Conservation (phyloP, 805 yeast species). For the Komagataella kurtzmanii region DNA sequence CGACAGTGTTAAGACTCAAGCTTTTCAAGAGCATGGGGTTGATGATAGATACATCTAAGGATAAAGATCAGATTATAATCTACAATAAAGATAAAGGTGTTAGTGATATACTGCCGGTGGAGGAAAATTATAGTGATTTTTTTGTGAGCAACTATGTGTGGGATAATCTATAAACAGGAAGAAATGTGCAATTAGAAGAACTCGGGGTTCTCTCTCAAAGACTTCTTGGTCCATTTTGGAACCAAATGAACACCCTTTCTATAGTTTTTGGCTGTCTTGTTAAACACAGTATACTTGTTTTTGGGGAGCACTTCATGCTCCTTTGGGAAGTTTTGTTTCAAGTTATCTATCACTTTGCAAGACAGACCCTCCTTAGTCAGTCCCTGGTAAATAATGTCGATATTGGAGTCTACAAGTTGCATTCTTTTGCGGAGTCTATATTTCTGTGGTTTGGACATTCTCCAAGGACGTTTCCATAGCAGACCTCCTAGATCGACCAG, state of each 20-base stretch:
- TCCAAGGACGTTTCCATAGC: constrained; percentile 69
- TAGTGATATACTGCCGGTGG: constrained; percentile 36
- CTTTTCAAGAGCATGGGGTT: constrained; percentile 51
- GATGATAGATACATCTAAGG: constrained; percentile 21
- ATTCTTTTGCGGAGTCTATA: constrained; percentile 75
- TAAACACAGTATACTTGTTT: constrained; percentile 84
- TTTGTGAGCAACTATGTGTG: constrained; percentile 68
- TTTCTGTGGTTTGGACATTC: constrained; percentile 71
- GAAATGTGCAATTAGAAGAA: constrained; percentile 29
- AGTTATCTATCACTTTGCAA: constrained; percentile 19
- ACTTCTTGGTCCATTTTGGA: constrained; percentile 84
- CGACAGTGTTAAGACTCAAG: constrained; percentile 38
- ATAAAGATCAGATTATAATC: constrained; percentile 30
- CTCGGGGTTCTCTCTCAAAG: constrained; percentile 70
- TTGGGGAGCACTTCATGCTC: constrained; percentile 67
- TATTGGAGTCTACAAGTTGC: constrained; percentile 67
- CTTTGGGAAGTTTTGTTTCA: constrained; percentile 49
- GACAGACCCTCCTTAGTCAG: constrained; percentile 19
- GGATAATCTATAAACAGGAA: constrained; percentile 35
- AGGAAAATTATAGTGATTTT: constrained; percentile 44
- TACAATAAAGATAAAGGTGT: constrained; percentile 31
- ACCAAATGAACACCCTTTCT: constrained; percentile 81
- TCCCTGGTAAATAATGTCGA: constrained; percentile 48
- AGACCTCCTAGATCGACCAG: constrained; percentile 54
- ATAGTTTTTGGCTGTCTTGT: constrained; percentile 60